Evolutionary conservation across 345 rosid species (phyloP), one percentile per base, ranked within the genome.

Genomic region (Physaria fendleri): DNA sequence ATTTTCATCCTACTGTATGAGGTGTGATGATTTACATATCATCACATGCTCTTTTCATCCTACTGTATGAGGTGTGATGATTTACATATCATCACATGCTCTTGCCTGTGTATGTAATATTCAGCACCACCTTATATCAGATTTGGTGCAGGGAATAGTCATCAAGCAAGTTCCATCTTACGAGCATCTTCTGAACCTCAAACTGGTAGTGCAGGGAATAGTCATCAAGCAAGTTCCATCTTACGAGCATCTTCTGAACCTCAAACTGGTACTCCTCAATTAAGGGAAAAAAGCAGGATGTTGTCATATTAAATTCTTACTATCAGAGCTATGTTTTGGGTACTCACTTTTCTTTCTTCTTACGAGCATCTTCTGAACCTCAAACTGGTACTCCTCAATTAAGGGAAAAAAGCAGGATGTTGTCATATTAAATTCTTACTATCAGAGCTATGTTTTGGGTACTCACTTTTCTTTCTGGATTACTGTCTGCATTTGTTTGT

Each of bases 171-270:
- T 68, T 76, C 83, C 28, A 52, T 72, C 29, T 59, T 66, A 42
- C 68, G 52, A 56, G 52, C 73, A 56, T 69, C 60, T 68, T 47
- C 56, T 56, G 69, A 74, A 60, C 51, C n/a, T n/a, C n/a, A n/a
- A n/a, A n/a, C n/a, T n/a, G n/a, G n/a, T 73, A 55, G 68, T 66
- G 78, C 81, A 83, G 95, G 74, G 58, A 95, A 85, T 66, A 78
- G 82, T 72, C 84, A 76, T 61, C 94, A 78, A 61, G 63, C 70
- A 67, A 79, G 75, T 68, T 76, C 83, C 28, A 52, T 72, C 29
- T 59, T 66, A 42, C 68, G 52, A 56, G 52, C 73, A 56, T 69
- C 60, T 68, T 47, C 56, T 56, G 69, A 74, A 60, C 51, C n/a
- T n/a, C n/a, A n/a, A n/a, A n/a, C n/a, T n/a, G n/a, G n/a, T 73